Conservation (phyloP, 768 basidiomycete genomes). For the Rhizopogon vesiculosus region DNA sequence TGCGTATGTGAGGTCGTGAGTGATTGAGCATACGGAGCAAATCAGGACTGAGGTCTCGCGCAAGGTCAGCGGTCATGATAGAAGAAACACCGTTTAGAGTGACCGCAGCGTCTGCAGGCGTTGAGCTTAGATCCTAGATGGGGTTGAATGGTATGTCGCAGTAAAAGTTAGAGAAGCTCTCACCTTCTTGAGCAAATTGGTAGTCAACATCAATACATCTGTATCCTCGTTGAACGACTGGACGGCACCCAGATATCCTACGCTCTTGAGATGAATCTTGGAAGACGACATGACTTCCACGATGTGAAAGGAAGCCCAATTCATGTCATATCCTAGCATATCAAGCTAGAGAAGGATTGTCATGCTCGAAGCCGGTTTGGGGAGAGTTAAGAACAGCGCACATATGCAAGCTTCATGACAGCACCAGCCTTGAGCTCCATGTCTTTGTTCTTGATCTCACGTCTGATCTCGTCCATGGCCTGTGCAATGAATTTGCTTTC, state of each 20-base stretch:
- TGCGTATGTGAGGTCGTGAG: conserved; percentile 83
- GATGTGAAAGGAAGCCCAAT: conserved; percentile 94
- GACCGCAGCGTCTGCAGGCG: conserved; percentile 68
- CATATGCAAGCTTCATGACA: conserved; percentile 94
- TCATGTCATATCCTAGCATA: conserved; percentile 95
- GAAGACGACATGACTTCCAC: conserved; percentile 97
- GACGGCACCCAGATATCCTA: conserved; percentile 91
- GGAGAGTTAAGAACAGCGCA: conserved; percentile 34
- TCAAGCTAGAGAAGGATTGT: conserved; percentile 61
- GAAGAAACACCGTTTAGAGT: conserved; percentile 81
- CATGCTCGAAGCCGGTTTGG: conserved; percentile 1
- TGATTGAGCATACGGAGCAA: conserved; percentile 85
- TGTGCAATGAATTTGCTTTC: conserved; percentile 88
- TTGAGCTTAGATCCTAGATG: conserved; percentile 72
- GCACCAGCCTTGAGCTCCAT: conserved; percentile 97
- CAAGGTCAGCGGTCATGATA: conserved; percentile 82
- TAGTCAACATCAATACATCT: conserved; percentile 95
- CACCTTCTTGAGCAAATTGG: conserved; percentile 93
- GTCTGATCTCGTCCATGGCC: conserved; percentile 90
- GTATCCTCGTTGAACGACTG: conserved; percentile 93
- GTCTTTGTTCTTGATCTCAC: conserved; percentile 88
- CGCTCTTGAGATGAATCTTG: conserved; percentile 86
- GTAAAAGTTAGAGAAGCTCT: conserved; percentile 13
- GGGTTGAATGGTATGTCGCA: conserved; percentile 5
- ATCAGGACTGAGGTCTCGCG: conserved; percentile 86